phyloP scores from a whole-genome alignment of 805 yeast species.

The Gaillardinia entomophila region DNA sequence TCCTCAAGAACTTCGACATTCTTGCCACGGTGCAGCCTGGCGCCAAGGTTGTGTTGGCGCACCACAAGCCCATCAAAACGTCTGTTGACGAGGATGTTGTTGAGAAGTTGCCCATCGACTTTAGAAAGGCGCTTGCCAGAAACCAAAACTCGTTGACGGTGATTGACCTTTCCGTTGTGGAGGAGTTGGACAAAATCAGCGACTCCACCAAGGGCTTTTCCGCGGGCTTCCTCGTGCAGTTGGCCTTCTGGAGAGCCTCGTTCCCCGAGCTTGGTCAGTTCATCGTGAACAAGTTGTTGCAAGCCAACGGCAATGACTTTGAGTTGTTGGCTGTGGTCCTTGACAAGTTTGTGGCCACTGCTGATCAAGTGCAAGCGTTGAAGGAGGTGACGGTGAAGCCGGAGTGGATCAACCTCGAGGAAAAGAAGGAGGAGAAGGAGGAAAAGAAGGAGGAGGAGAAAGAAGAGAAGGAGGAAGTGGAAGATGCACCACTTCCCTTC shows the following conservation, averaged over 20 bases:
- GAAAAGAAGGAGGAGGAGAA: slow-evolving; percentile 13
- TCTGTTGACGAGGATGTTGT: slow-evolving; percentile 45
- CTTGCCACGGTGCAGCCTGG: slow-evolving; percentile 51
- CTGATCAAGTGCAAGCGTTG: slow-evolving; percentile 40
- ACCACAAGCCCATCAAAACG: slow-evolving; percentile 26
- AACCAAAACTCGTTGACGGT: slow-evolving; percentile 49
- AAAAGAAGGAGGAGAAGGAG: slow-evolving; percentile 20
- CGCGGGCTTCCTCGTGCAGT: slow-evolving; percentile 63
- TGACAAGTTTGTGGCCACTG: slow-evolving; percentile 58
- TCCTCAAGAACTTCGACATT: slow-evolving; percentile 58
- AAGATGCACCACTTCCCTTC: slow-evolving; percentile 32
- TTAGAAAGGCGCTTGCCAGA: slow-evolving; percentile 48
- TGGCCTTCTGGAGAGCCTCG: slow-evolving; percentile 72
- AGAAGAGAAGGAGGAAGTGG: slow-evolving; percentile 21
- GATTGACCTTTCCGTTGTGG: slow-evolving; percentile 58
- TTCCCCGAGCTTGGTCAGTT: slow-evolving; percentile 59
- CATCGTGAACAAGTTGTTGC: slow-evolving; percentile 70
- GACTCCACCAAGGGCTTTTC: slow-evolving; percentile 71
- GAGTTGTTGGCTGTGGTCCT: slow-evolving; percentile 72
- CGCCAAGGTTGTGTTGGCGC: slow-evolving; percentile 46
- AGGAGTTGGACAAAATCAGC: slow-evolving; percentile 47
- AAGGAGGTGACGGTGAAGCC: slow-evolving; percentile 27
- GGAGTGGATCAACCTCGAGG: slow-evolving; percentile 29
- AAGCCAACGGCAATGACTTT: slow-evolving; percentile 75
- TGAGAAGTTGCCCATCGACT: slow-evolving; percentile 45